phyloP scores from a whole-genome alignment of 225 moss, liverwort and hornwort genomes.

The Neckera pumila region DNA sequence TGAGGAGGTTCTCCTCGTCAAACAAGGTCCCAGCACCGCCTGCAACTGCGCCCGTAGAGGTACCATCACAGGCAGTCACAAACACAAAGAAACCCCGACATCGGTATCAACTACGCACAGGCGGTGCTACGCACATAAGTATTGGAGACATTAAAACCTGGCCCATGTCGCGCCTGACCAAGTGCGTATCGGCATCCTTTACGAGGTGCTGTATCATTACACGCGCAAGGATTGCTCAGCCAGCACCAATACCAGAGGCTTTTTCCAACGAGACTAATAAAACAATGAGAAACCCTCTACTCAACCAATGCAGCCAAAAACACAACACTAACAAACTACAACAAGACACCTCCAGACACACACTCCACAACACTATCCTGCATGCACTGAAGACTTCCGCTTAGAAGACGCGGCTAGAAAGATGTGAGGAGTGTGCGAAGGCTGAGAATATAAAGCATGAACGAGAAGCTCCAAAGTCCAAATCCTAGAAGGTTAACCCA shows the following conservation, averaged over 20 bases:
- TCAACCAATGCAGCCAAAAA: background rate
- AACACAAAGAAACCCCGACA: no score
- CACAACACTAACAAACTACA: no score
- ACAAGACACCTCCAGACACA: no score
- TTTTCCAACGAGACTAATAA: background rate
- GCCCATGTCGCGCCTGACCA: background rate
- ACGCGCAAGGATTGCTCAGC: background rate
- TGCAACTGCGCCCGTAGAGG: conserved; percentile 24
- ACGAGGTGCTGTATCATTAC: background rate
- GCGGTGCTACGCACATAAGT: no score
- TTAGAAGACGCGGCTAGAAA: fast-evolving
- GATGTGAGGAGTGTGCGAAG: fast-evolving
- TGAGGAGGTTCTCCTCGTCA: conserved; percentile 25
- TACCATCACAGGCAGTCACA: conserved; percentile 3
- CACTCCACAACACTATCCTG: background rate
- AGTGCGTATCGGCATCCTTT: background rate
- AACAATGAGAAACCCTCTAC: background rate
- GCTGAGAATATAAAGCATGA: no score
- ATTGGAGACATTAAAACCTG: no score
- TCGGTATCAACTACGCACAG: background rate
- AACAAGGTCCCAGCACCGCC: conserved; percentile 12
- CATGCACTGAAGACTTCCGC: fast-evolving
- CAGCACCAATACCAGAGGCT: conserved; percentile 17
- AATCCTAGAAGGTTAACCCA: background rate
- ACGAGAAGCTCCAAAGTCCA: background rate